Conservation (phyloP, 371 early-diverging fungal species). For the Funneliformis caledonium region DNA sequence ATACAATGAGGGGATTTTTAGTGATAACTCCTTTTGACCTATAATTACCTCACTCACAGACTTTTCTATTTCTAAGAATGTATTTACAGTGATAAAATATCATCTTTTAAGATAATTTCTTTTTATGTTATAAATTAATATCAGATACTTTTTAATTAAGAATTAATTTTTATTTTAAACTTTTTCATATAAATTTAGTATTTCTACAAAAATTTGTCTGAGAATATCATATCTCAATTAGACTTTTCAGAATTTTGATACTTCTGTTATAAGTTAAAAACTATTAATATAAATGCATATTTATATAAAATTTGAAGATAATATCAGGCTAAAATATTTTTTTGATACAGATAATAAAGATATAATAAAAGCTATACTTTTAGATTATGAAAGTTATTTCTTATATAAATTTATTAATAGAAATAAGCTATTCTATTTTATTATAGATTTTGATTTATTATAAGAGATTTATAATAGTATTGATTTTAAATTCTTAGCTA, state of each 20-base stretch:
- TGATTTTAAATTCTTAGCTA: too few relatives aligned
- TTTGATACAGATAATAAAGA: too few relatives aligned
- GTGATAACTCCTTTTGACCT: conserved; percentile 31
- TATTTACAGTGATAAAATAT: conserved; percentile 34
- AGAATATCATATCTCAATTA: neutral
- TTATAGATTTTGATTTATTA: too few relatives aligned
- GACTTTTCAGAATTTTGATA: too few relatives aligned
- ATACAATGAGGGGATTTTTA: conserved; percentile 30
- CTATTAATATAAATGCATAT: too few relatives aligned
- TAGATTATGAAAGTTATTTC: too few relatives aligned
- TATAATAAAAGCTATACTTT: too few relatives aligned
- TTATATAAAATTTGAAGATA: too few relatives aligned
- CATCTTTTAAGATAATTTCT: neutral
- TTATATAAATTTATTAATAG: too few relatives aligned
- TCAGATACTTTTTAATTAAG: conserved; percentile 9
- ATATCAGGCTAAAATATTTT: too few relatives aligned
- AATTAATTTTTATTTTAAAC: conserved; percentile 41
- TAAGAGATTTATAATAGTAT: neutral
- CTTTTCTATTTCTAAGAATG: conserved; percentile 15
- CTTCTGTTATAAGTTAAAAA: too few relatives aligned
- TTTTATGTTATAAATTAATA: neutral
- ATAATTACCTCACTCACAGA: conserved; percentile 15
- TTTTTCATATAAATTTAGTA: conserved; percentile 17
- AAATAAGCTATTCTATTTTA: too few relatives aligned
- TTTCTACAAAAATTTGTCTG: conserved; percentile 10